Base-by-base conservation (phyloP, 768 basidiomycete genomes). In the Boletus subcaerulescens region DNA sequence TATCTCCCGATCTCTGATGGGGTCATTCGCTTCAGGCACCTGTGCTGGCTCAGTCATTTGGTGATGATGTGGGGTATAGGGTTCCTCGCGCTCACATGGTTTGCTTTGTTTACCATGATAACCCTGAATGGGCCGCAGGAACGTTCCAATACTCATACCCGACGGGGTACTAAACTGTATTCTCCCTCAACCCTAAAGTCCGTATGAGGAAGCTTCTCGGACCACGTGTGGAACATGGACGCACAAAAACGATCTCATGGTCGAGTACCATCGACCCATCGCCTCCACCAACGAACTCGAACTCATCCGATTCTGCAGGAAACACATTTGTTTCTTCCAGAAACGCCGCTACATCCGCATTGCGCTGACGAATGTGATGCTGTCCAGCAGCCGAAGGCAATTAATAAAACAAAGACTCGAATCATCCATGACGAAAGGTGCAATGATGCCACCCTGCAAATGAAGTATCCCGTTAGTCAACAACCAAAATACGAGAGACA, bases 321-420 rank as follows among this genome's bases (percentile, higher is more conserved):
- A 95, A 87, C 4, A 93, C 77, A 1, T 80, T 69, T 49, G 85
- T 85, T 57, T 90, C 88, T 62, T 98, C 96, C 55, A 98, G 72
- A 55, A 98, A 89, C 1, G 85, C 87, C 7, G 89, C 86, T 11
- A 94, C 76, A 70, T 99, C 96, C 3, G 87, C 84, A 62, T 97
- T 97, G 17, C 96, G 80, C 57, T 89, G 79, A 2, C 89, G 81
- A 17, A 89, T 81, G 48, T 89, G 88, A 52, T 82, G 80, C 64
- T 98, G 95, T 2, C 96, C 96, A 7, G 93, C 92, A n/a, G 95
- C 96, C 56, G 98, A 81, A 77, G 96, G 60, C 91, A 93, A 72
- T 99, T 99, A 74, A 98, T 84, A 64, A 97, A 89, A 71, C 96
- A 98, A 14, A 98, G 67, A 0, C 92, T 95, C 2, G 94, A 89